Evolutionary conservation across 2,329 filamentous ascomycete species (phyloP), one percentile per base, ranked within the genome.

Genomic region (Xylariaceae sp.): DNA sequence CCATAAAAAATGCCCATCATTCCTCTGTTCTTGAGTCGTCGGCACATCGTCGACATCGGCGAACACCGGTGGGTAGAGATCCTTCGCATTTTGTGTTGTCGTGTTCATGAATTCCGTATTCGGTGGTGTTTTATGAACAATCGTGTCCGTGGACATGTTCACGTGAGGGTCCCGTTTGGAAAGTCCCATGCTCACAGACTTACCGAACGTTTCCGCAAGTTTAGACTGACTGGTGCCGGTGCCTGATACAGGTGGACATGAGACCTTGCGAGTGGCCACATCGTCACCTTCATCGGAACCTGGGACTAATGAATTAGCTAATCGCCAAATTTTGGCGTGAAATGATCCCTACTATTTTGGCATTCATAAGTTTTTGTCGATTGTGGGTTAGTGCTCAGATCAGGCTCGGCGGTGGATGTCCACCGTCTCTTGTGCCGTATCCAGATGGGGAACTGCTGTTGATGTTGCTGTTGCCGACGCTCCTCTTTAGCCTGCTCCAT

Each of bases 381-480:
- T 63, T 78, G 73, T 26, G 72, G 66, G 50, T 80, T 79, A 9
- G 77, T 76, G 49, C 75, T 80, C 45, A 81, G 62, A 6, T 69
- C 68, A 8, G 79, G 77, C 55, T 79, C 76, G 29, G 74, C 74
- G 1, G 73, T 73, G 3, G 77, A 80, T 3, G 76, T 79, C 79
- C 79, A 82, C 52, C 77, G 74, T 26, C 72, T 70, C 1, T 70
- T 71, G 29, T 74, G 70, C 29, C 71, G 71, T 52, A 68, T 72
- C 79, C 76, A 81, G 58, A 63, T 72, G 2, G 76, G 65, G 8
- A 63, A 65, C 12, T 65, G 59, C 52, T 72, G 66, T 47, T 68
- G 64, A 34, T 65, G 53, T 29, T 66, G 55, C 37, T 65, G 53
- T 29, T 65, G 55, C 39, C 69, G 64, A 35, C 73, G 64, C 2